These are phyloP conservation scores for Hibiscus mutabilis DNA, from an alignment of 345 rosid genomes.

Conservation along the genomic window DNA sequence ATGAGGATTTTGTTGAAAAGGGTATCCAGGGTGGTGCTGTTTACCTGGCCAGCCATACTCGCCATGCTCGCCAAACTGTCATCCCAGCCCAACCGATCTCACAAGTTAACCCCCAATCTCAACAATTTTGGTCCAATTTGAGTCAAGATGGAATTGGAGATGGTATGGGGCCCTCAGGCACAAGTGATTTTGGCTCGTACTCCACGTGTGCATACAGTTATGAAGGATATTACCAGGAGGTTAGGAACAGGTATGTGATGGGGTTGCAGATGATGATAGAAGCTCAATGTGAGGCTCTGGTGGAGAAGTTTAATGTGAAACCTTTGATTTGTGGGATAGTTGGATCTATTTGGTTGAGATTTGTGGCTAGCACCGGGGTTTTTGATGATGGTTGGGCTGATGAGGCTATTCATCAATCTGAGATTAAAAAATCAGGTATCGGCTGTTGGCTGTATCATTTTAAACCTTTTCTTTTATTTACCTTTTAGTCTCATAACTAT, in stretches of 20 bases:
- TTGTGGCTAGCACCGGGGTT: conserved; percentile 39
- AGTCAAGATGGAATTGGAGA: conserved; percentile 9
- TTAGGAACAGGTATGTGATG: conserved; percentile 61
- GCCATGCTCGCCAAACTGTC: conserved; percentile 16
- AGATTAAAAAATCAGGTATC: conserved; percentile 34
- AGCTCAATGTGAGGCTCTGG: conserved; percentile 67
- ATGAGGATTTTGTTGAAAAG: conserved; percentile 45
- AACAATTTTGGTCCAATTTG: conserved; percentile 37
- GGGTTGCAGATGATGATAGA: conserved; percentile 64
- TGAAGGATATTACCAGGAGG: conserved; percentile 56
- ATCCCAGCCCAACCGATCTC: conserved; percentile 20
- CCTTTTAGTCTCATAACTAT: neutral
- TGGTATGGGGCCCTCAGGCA: conserved; percentile 34
- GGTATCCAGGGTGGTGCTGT: conserved; percentile 36
- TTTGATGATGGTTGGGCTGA: conserved; percentile 59
- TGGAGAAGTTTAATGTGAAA: conserved; percentile 42
- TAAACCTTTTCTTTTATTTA: neutral
- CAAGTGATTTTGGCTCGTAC: conserved; percentile 42
- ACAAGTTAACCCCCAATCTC: conserved; percentile 21
- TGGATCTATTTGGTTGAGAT: conserved; percentile 50
- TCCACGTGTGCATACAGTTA: conserved; percentile 21
- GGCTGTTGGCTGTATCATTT: neutral
- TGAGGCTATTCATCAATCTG: conserved; percentile 44
- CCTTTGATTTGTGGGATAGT: conserved; percentile 62
- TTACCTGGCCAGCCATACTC: conserved; percentile 34